Evolutionary conservation across 2,329 filamentous ascomycete species (phyloP), one percentile per base, ranked within the genome.

Genomic region (Alternaria rosae): DNA sequence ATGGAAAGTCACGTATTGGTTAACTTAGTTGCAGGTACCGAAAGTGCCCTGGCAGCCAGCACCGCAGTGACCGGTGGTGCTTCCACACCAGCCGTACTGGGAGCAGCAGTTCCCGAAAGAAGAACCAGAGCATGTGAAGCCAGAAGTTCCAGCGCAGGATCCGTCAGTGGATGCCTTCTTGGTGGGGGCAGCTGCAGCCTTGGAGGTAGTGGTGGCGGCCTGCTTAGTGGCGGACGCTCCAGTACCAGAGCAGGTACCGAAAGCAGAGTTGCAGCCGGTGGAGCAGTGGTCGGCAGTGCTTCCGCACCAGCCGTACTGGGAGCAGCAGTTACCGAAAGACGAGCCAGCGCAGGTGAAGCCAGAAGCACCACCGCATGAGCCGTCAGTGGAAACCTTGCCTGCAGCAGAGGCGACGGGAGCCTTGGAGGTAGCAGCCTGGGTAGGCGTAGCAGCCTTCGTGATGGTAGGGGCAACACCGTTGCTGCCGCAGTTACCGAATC

Each of bases 261-360:
- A 80, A 11, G 51, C 68, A 28, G 69, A 59, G 48, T 79, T 71
- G 70, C 77, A 80, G 28, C 75, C 75, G 13, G 67, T 69, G 21
- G 64, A 70, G 64, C 76, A 79, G 63, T 78, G 68, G 21, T 53
- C 68, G 6, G 62, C 57, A 12, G 71, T 74, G 17, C 69, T 67
- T 17, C 76, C 76, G 58, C 83, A 85, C 64, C 72, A 78, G 20
- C 80, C 80, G 62, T 76, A 77, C 57, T 70, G 70, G 11, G 78
- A 81, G 75, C 83, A 85, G 75, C 83, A 84, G 65, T 80, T 76
- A 5, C 82, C 82, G 62, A 81, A 83, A 5, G 70, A 53, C 54
- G 78, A 81, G 20, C 81, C 82, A 17, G 72, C 59, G 70, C 83
- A 84, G 13, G 81, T 83, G 66, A 57, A 69, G 6, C 66, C 66